Conservation (phyloP, 495 filamentous ascomycete species). For the Daldinia grandis region DNA sequence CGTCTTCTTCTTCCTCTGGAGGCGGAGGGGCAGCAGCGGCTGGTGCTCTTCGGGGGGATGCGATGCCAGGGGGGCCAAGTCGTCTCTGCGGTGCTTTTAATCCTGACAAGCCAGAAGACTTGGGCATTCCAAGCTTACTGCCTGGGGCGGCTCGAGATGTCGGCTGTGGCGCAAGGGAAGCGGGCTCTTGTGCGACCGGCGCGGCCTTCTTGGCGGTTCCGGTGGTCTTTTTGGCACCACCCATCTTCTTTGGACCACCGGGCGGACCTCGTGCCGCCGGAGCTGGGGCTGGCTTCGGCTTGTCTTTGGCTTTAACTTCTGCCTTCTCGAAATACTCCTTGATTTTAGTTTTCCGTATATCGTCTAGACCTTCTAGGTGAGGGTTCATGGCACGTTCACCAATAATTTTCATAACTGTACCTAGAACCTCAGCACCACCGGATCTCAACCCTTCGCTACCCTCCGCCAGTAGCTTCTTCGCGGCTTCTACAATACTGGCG, state of each 20-base stretch:
- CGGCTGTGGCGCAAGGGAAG: constrained; percentile 64
- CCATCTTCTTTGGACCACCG: constrained; percentile 58
- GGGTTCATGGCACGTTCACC: constrained; percentile 96
- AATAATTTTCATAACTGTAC: constrained; percentile 98
- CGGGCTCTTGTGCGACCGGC: constrained; percentile 54
- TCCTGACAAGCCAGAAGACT: constrained; percentile 69
- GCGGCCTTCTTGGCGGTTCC: constrained; percentile 55
- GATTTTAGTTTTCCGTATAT: constrained; percentile 94
- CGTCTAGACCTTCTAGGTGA: constrained; percentile 93
- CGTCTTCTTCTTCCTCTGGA: constrained; percentile 61
- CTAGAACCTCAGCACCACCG: constrained; percentile 88
- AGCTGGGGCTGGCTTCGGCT: constrained; percentile 85
- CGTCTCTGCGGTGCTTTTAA: constrained; percentile 75
- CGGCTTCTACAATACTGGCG: constrained; percentile 82
- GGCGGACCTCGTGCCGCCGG: constrained; percentile 67
- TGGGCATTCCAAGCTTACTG: constrained; percentile 72
- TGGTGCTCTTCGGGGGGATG: constrained; percentile 71
- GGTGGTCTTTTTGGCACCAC: constrained; percentile 53
- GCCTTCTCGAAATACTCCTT: constrained; percentile 94
- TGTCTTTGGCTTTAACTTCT: constrained; percentile 96
- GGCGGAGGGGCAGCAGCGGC: constrained; percentile 60
- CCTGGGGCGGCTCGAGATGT: constrained; percentile 66
- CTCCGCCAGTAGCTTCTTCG: constrained; percentile 88
- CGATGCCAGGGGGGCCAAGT: constrained; percentile 63
- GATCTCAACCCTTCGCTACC: constrained; percentile 83